phyloP scores from a whole-genome alignment of 1,139 yeast genomes.

The Lodderomyces parapsilosis region DNA sequence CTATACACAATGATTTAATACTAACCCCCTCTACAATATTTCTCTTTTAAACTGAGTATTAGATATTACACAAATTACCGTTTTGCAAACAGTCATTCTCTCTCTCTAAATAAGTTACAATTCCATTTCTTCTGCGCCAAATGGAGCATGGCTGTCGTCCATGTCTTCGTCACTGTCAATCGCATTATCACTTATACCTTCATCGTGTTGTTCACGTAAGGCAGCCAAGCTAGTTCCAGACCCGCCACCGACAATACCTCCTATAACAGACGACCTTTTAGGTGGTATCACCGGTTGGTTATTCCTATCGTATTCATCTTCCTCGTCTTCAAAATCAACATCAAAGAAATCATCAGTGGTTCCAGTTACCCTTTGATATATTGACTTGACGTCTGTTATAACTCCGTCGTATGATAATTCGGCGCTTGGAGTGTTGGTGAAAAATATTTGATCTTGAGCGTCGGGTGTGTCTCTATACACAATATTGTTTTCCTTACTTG shows the following conservation, averaged over 20 bases:
- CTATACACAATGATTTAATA: no score
- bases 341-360: slow-evolving; percentile 94
- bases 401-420: slow-evolving; percentile 92
- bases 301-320: slow-evolving; percentile 42
- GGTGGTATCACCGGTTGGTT: slow-evolving; percentile 10
- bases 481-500: slow-evolving; percentile 34
- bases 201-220: slow-evolving; percentile 13
- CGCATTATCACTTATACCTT: slow-evolving; percentile 39
- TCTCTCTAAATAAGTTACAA: slow-evolving; percentile 27
- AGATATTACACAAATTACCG: not conserved
- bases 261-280: slow-evolving; percentile 13
- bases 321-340: slow-evolving; percentile 94
- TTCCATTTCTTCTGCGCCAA: slow-evolving; percentile 71
- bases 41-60: not conserved
- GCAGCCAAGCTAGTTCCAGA: slow-evolving; percentile 19
- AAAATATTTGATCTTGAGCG: slow-evolving; percentile 49
- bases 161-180: slow-evolving; percentile 48
- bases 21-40: not conserved
- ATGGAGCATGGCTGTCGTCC: slow-evolving; percentile 57
- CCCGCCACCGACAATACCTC: slow-evolving; percentile 19
- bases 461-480: slow-evolving; percentile 30
- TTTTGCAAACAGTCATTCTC: no score
- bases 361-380: slow-evolving; percentile 80
- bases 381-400: slow-evolving; percentile 72
- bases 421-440: slow-evolving; percentile 70